Base-by-base conservation (phyloP, 257 asterid genomes). In the Osmanthus fragrans region DNA sequence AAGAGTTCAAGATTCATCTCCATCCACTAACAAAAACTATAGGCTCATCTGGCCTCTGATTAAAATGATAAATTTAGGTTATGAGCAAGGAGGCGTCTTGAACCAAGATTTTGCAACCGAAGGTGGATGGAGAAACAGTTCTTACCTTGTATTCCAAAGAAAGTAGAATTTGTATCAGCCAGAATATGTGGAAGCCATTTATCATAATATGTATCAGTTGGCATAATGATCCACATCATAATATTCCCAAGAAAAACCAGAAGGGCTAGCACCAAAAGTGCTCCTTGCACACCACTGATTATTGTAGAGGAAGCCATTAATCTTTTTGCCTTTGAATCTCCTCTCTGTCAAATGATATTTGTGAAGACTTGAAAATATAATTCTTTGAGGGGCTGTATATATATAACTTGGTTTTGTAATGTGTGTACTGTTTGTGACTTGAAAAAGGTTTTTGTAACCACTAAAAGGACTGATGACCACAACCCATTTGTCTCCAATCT, bases 151-250 rank as follows among this genome's bases (percentile, higher is more conserved):
- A 91, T 82, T 65, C 92, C 99, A 79, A 93, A 95, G 90, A 87
- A 95, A 63, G 93, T 93, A 13, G 99, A 93, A 49, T 86, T 87
- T 66, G 96, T 90, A 75, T 76, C 79, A 72, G 94, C 87, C 81
- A 91, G 81, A 74, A 95, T 86, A 13, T 87, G 94, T 51, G 92
- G 94, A 74, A 89, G 80, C 99, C 99, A 95, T 79, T 88, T 80
- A 21, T 81, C 86, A 86, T 95, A 91, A 72, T 93, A 95, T 4
- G 96, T 92, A 86, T 88, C 96, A n/a, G 98, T 95, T 12, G 97
- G 98, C 98, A 95, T 91, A 40, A 95, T 87, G 27, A 92, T 87
- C 99, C 99, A 95, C 97, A 95, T 93, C 97, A 95, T 95, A 71
- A 95, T 81, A 82, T 93, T 91, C 7, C 98, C 98, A 71, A 95